Base-by-base conservation (phyloP, 2,329 filamentous ascomycete genomes). In the Cordyceps farinosa region DNA sequence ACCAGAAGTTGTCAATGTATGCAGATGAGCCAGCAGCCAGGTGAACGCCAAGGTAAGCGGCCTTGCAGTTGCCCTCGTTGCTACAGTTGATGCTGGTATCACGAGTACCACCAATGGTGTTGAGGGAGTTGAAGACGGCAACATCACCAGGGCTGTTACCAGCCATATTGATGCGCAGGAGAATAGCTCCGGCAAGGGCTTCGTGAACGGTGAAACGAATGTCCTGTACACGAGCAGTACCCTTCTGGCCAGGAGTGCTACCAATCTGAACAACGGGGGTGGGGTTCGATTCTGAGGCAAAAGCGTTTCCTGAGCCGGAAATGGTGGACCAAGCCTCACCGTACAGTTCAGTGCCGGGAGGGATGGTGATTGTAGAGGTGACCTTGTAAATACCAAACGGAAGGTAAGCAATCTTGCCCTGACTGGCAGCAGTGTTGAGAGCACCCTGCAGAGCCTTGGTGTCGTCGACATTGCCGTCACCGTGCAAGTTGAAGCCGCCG, bases 381-480 rank as follows among this genome's bases (percentile, higher is more conserved):
- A 85, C 75, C 54, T 75, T 75, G 74, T 87, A 88, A 9, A 81
- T 74, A 54, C 85, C 85, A 66, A 80, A 78, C 69, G 86, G 84
- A 65, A 87, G 78, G 74, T 81, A 87, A 9, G 85, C 72, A 55
- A 87, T 77, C 65, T 82, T 79, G 27, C 78, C 76, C n/a, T 74
- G 69, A 0, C 75, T 70, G 3, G 78, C 78, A 3, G 85, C 84
- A 2, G 71, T 73, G 69, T 79, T 76, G 70, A 90, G 80, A n/a
- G 82, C 80, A 1, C 69, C 72, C 70, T 89, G 84, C 13, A 90
- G 78, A 2, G 84, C 84, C 3, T 76, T 74, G 3, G 87, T 88
- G 68, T 88, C 85, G 70, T 88, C 86, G 1, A 82, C 81, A 2
- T 73, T 71, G 13, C 84, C 86, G 69, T 88, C 80, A 54, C 85